Evolutionary conservation across 1,284 basidiomycete species (phyloP).

Genomic region (Bjerkandera adusta): DNA sequence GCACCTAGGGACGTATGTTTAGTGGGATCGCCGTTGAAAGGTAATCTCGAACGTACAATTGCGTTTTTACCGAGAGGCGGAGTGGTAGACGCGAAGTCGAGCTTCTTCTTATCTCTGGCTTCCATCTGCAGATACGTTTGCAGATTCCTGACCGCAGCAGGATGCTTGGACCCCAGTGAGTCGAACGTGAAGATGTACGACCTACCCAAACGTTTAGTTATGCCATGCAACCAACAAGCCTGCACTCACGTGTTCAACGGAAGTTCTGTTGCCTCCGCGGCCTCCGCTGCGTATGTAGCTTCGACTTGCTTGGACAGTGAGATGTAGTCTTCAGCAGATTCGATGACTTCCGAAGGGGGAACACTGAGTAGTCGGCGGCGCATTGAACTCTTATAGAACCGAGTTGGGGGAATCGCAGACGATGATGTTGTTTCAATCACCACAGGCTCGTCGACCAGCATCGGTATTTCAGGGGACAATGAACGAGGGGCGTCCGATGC

Average conservation of each 20-base stretch:
- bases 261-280: slow-evolving; percentile 1
- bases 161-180: slow-evolving; percentile 76
- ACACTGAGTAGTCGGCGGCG: no score
- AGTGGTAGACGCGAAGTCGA: slow-evolving; percentile 39
- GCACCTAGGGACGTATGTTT: slow-evolving; percentile 50
- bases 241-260: slow-evolving; percentile 1
- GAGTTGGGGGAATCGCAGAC: no score
- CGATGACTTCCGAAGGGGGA: no score
- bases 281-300: no score
- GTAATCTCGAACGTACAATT: slow-evolving; percentile 34
- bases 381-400: no score
- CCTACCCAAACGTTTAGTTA: slow-evolving; percentile 35
- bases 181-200: slow-evolving; percentile 86
- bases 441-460: no score
- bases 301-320: no score
- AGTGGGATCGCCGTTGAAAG: slow-evolving; percentile 2
- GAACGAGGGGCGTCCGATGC: no score
- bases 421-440: no score
- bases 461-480: no score
- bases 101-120: slow-evolving; percentile 73
- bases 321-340: no score
- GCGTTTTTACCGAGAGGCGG: slow-evolving; percentile 44
- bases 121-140: slow-evolving; percentile 74
- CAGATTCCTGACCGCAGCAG: slow-evolving; percentile 60
- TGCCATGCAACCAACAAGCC: no score